Conservation (phyloP, 805 yeast genomes). For the Wickerhamiella slavikovae region DNA sequence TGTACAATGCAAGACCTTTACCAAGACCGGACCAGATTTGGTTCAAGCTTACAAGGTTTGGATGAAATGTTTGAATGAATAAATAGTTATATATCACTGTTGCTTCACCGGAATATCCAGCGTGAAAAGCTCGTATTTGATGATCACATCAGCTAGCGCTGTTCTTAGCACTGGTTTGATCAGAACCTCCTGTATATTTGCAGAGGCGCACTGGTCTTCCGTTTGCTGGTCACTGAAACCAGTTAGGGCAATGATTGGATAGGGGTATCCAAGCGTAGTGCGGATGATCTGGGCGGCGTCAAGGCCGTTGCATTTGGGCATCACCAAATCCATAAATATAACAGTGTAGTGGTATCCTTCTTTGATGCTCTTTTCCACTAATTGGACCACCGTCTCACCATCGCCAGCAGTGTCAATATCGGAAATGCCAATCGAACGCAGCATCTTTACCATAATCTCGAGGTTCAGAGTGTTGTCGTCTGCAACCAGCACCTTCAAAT, state of each 20-base stretch:
- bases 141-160: constrained; percentile 36
- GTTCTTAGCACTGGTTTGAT: constrained; percentile 71
- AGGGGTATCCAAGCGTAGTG: constrained; percentile 32
- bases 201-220: constrained; percentile 51
- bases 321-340: constrained; percentile 16
- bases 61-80: background rate
- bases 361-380: constrained; percentile 29
- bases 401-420: constrained; percentile 63
- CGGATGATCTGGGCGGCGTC: constrained; percentile 29
- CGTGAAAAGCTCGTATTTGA: constrained; percentile 20
- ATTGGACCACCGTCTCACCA: constrained; percentile 70
- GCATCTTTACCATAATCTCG: constrained; percentile 71
- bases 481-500: constrained; percentile 47
- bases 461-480: constrained; percentile 85
- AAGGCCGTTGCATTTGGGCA: constrained; percentile 14
- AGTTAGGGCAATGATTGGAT: constrained; percentile 83
- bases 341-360: constrained; percentile 18
- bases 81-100: background rate
- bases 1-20: too few relatives aligned
- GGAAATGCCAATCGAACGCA: constrained; percentile 52
- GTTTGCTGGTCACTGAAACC: constrained; percentile 85
- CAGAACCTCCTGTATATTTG: constrained; percentile 76
- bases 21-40: too few relatives aligned
- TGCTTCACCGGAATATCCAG: background rate
- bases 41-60: too few relatives aligned